phyloP scores from a whole-genome alignment of 1,139 yeast species.

The Geotrichum aggregatum region DNA sequence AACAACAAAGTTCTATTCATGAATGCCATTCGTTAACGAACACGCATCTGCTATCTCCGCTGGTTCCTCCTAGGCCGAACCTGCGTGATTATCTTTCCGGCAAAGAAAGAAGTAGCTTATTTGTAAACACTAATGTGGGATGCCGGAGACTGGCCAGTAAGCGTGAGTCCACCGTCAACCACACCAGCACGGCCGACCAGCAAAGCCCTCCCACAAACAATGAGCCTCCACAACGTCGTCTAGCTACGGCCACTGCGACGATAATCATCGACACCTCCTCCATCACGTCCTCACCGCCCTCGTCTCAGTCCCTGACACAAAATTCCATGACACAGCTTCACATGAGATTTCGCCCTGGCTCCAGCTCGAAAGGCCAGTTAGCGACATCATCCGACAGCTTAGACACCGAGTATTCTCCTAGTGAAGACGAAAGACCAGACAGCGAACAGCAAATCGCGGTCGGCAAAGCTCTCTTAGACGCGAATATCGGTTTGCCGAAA shows the following conservation, averaged over 20 bases:
- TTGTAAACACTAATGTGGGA: not conserved
- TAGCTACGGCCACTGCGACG: constrained; percentile 9
- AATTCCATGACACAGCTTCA: constrained; percentile 1
- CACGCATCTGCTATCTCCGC: constrained; percentile 2
- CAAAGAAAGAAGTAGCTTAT: not conserved
- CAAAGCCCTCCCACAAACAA: not conserved
- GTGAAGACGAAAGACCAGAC: constrained; percentile 7
- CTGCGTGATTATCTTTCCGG: constrained; percentile 1
- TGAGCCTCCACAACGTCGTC: not conserved
- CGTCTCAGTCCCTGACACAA: constrained; percentile 6
- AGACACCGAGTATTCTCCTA: constrained; percentile 4
- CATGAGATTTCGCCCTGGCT: constrained; percentile 3
- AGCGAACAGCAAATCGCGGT: no score
- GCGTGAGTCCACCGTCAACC: not conserved
- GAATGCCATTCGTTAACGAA: not conserved
- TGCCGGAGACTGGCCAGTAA: not conserved
- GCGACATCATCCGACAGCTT: constrained; percentile 7
- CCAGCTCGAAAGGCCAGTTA: not conserved
- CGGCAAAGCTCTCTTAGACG: not conserved
- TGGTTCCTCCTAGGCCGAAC: not conserved
- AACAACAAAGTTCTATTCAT: constrained; percentile 2
- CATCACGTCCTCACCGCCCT: not conserved
- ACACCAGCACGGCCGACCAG: not conserved
- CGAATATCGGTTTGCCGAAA: no score
- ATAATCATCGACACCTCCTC: constrained; percentile 7